Base-by-base conservation (phyloP, 2,329 filamentous ascomycete species). In the Apiospora marii region DNA sequence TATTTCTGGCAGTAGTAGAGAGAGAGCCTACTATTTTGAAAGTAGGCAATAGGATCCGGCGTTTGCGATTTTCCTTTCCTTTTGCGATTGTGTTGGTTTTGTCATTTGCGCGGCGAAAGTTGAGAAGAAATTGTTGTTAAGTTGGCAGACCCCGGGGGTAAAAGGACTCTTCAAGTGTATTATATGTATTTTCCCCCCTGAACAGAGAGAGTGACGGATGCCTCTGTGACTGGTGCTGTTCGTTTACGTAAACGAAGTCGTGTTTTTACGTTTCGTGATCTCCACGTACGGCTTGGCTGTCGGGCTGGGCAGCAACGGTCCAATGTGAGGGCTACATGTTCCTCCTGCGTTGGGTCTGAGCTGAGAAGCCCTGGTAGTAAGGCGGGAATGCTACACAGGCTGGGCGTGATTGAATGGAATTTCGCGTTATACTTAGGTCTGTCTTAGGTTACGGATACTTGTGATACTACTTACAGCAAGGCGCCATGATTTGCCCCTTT, bases 231-330 rank as follows among this genome's bases (percentile, higher is more conserved):
- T 37, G 37, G 10, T 64, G 58, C 13, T 64, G 58, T 8, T 41
- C 58, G 13, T 41, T 64, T 64, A 64, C 58, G 58, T 64, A 64
- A 64, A 64, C 41, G 34, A 64, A 41, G 58, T 64, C 34, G 58
- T 64, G 58, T 64, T 64, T n/a, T 64, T 64, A 64, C 34, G 58
- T 64, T 64, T 64, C 34, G 58, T n/a, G 34, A 64, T 64, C 58
- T 41, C 58, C 58, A 64, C 58, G 58, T 22, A 41, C 58, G 58
- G 37, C 58, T 64, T 64, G 58, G 58, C 58, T 41, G 58, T 22
- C 22, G 27, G 53, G 53, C 58, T 64, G 49, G 49, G 49, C 58
- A 34, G 58, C 58, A 64, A 30, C 16, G 12, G 22, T 64, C 4
- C 3, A 41, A 41, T 64, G 30, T 64, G n/a, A n/a, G 8, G 19